Base-by-base conservation (phyloP, 805 yeast species). In the Yarrowia osloensis region DNA sequence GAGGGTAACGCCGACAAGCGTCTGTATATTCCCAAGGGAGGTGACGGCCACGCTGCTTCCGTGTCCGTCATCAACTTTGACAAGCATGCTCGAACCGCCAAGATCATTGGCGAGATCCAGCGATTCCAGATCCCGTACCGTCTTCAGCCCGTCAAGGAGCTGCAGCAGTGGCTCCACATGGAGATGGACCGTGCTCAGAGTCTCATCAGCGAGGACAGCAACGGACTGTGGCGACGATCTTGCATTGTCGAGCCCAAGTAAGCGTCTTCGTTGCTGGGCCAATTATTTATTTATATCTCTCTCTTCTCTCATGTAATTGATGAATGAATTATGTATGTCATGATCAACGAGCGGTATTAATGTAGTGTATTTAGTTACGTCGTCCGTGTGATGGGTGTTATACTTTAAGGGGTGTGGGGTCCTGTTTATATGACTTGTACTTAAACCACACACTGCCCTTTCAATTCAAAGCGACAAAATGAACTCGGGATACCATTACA, bases 161-260 rank as follows among this genome's bases (percentile, higher is more conserved):
- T 77, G 46, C 78, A 76, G 65, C 66, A 71, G 9, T 76, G 78
- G 79, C 73, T 77, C n/a, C 70, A 71, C 31, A 68, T 70, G 8
- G 78, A 75, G 63, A 75, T 76, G 78, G 71, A 72, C 19, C 68
- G 70, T 17, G 71, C 77, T 17, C 75, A 76, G 67, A 68, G 70
- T 9, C 68, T 70, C 24, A 73, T 74, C 8, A 62, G 68, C 4
- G 67, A 68, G 17, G 78, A 77, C 66, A 67, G 68, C 28, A 76
- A 77, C 49, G 75, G 70, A 4, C 75, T 75, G 46, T 77, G 79
- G 79, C 74, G 79, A 24, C 74, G 79, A 33, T 72, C 75, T 52
- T 73, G 76, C 61, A 70, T 76, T 28, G 75, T 76, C 49, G 77
- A 78, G 72, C 79, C 79, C 9, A 71, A 73, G 62, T 39, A 35